Evolutionary conservation across 1,139 yeast species (phyloP), one percentile per base, ranked within the genome.

Genomic region (Zygoascus hellenicus): DNA sequence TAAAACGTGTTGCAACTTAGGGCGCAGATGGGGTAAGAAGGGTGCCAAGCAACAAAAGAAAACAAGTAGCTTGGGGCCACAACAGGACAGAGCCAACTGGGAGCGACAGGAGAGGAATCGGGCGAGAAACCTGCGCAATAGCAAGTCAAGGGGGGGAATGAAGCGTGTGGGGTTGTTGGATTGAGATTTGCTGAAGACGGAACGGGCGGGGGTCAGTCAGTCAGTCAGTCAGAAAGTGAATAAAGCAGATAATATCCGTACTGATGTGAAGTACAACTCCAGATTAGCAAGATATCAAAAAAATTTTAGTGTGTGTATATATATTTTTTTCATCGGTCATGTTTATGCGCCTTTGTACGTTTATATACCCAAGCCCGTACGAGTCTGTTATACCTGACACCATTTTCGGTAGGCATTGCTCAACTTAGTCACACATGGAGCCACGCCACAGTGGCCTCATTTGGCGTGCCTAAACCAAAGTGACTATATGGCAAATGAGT

Each of bases 401-500:
- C 39, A 36, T 36, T 36, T 36, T 36, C 30, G 22, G 30, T 13
- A 13, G 29, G 19, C 22, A 15, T 36, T 36, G 39, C 39, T 36
- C 39, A 36, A 36, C 39, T 36, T 36, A 36, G 39, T 36, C 39
- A 36, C 39, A 36, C 15, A n/a, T 36, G 39, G 39, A 29, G 29
- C 39, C 39, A 29, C 39, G 39, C 39, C 39, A 36, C 39, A 36
- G 29, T 36, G 30, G 22, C 39, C 39, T 36, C 39, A 36, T 36
- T 13, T 19, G 39, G 39, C 39, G 39, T 36, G 39, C 19, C 13
- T 11, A 14, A 10, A 29, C 11, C 29, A 19, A 22, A 9, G 2
- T 14, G n/a, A 11, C 28, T 9, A 26, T n/a, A 31, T 11, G 14
- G 5, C 19, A 36, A 35, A 36, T 36, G 39, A 36, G 39, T 36